A percentile compares a stretch with the other conserved stretches of the same genome.
Conservation (phyloP, 2,329 filamentous ascomycete species). For the Acarospora socialis region DNA sequence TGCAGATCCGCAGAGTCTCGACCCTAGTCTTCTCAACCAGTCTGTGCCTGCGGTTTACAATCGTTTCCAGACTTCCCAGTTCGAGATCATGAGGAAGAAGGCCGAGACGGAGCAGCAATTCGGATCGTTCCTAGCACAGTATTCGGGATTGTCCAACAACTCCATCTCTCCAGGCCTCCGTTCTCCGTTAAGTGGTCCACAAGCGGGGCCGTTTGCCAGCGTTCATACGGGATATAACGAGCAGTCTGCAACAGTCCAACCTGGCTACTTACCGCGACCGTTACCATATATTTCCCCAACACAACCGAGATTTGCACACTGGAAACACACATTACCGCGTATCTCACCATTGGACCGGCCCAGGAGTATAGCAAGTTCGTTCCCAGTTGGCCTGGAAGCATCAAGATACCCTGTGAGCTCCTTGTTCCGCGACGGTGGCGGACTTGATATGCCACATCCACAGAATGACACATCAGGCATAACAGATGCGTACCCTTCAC, state of each 20-base stretch:
- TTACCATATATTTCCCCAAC: background rate
- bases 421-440: no score
- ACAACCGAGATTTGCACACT: background rate
- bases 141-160: background rate
- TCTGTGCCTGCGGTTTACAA: slow-evolving; percentile 5
- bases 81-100: slow-evolving; percentile 3
- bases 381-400: no score
- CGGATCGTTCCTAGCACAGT: background rate
- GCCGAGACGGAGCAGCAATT: slow-evolving; percentile 5
- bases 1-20: slow-evolving; percentile 7
- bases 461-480: no score
- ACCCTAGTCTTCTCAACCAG: slow-evolving; percentile 7
- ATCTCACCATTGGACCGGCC: no score
- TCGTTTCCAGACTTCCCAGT: slow-evolving; percentile 3
- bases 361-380: no score
- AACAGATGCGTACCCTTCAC: no score
- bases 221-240: background rate
- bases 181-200: background rate
- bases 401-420: no score
- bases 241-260: background rate
- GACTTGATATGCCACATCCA: no score
- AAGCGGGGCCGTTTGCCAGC: background rate
- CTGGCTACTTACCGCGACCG: background rate
- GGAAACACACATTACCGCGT: no score
- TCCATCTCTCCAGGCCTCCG: background rate